phyloP scores from a whole-genome alignment of 129 eudicot species.

The Dittrichia graveolens region DNA sequence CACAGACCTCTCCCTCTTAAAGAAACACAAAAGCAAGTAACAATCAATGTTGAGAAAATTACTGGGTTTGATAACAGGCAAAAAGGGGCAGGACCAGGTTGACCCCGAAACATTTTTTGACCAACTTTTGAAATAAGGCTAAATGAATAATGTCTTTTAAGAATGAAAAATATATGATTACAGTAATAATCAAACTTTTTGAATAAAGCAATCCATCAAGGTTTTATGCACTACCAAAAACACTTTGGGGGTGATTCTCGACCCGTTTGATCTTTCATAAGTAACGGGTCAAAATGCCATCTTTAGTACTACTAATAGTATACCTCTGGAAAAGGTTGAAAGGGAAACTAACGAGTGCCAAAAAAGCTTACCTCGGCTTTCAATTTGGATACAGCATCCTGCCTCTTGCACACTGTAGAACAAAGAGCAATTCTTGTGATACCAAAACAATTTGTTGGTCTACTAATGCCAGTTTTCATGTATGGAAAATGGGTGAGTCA shows the following conservation, averaged over 20 bases:
- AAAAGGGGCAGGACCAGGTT: background rate
- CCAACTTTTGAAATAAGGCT: background rate
- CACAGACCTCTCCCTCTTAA: conserved; percentile 79
- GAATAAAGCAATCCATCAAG: background rate
- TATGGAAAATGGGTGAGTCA: background rate
- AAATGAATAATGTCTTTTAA: background rate
- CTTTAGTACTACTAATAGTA: background rate
- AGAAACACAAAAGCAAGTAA: background rate
- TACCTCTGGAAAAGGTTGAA: conserved; percentile 15
- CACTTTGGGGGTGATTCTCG: background rate
- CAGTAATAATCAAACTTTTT: background rate
- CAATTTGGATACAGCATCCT: conserved; percentile 65
- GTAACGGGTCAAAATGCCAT: background rate
- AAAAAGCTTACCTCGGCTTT: conserved; percentile 66
- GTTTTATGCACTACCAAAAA: background rate
- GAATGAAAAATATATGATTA: background rate
- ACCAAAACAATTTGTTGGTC: background rate
- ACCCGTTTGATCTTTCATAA: background rate
- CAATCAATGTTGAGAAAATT: conserved; percentile 1
- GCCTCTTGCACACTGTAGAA: conserved; percentile 81
- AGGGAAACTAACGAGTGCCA: background rate
- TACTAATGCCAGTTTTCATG: background rate
- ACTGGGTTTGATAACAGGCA: background rate
- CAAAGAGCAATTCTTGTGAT: conserved; percentile 15
- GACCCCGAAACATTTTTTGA: background rate